A percentile compares a stretch with the other conserved stretches of the same genome.
Conservation (phyloP, 2,329 filamentous ascomycete genomes). For the Cordyceps tenuipes region DNA sequence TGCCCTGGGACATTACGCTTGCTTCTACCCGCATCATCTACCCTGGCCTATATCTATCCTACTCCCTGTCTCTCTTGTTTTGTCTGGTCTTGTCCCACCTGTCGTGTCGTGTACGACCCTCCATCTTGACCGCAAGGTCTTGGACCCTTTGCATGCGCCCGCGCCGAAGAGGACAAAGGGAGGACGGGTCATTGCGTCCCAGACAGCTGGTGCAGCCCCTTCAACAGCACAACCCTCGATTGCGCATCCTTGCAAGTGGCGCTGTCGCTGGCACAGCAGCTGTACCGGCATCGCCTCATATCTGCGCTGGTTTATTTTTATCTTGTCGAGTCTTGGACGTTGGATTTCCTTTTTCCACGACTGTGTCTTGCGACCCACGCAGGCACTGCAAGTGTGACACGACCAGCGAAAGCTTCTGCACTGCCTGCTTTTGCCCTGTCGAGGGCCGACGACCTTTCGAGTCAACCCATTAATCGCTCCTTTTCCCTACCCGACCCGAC, state of each 20-base stretch:
- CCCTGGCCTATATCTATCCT: neutral
- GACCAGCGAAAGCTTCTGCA: neutral
- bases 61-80: neutral
- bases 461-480: neutral
- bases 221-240: neutral
- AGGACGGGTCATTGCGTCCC: neutral
- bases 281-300: neutral
- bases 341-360: neutral
- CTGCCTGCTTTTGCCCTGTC: neutral
- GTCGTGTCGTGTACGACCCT: neutral
- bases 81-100: neutral
- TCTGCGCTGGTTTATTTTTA: slow-evolving; percentile 2
- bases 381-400: neutral
- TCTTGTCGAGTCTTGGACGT: neutral
- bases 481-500: neutral
- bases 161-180: neutral
- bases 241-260: neutral
- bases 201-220: neutral
- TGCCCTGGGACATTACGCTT: neutral
- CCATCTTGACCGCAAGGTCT: neutral
- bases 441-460: neutral
- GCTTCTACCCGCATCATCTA: neutral
- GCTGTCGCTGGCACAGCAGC: neutral
- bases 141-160: slow-evolving; percentile 1
- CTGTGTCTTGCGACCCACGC: neutral